Evolutionary conservation across 78 protist species (phyloP), one percentile per base, ranked within the genome.

Genomic region (Dictyostelium firmibasis): DNA sequence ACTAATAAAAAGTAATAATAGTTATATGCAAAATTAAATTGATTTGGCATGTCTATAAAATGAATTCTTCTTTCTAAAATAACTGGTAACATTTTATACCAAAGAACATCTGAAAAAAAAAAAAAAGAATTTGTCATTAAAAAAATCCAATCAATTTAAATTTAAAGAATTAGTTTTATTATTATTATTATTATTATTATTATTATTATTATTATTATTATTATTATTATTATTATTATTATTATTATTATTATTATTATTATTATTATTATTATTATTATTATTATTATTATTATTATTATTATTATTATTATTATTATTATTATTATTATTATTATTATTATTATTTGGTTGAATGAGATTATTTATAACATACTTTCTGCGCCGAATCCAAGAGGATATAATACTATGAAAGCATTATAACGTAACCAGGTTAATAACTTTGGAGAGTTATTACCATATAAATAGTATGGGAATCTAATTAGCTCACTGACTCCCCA

Each of bases 401-500:
- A 88, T 36, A 88, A 44, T 20, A 88, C 10, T 33, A 88, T 79
- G 53, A 88, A 88, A 29, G 93, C 93, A 79, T 88, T 88, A 31
- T 88, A 88, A 78, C 85, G 64, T 79, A 88, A 88, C 85, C 85
- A 88, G 10, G 60, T 29, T 25, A 88, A 64, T 8, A 78, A 64
- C 20, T 33, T 44, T 31, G 93, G 93, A 79, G 70, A 13, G 4
- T 47, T 74, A 43, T 14, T 41, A 2, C 43, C 43, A 23, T 35
- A 25, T 25, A 47, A 6, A 67, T 88, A 88, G 41, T 29, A 88
- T 76, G 93, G 93, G 10, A 27, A 88, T 20, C 93, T 10, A 43
- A 88, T 88, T 18, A 88, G 35, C n/a, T 88, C 93, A 10, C 85
- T 77, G 8, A 88, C 16, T 62, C 93, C 93, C 93, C 93, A 88